Evolutionary conservation across 495 filamentous ascomycete genomes (phyloP), one percentile per base, ranked within the genome.

Genomic region (Astrothelium subdiscretum): DNA sequence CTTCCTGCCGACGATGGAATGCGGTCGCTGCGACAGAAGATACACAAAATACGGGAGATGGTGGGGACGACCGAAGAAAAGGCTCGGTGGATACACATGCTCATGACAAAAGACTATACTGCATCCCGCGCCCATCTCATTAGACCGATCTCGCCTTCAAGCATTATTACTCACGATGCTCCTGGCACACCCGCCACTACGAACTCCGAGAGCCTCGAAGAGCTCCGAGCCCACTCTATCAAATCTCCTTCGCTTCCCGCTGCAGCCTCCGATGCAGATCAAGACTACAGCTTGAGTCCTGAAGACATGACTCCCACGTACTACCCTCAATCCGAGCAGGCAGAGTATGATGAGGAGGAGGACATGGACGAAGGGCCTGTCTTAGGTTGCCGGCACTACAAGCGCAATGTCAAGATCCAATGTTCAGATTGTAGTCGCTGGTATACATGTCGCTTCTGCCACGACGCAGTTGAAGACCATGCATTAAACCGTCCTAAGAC

Each of bases 391-490:
- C 78, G 84, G 67, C 94, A 99, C 78, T 99, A 99, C 68, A 87
- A 89, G 66, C 84, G 95, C 66, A 96, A 97, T 70, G 91, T 97
- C 71, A 97, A 97, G 70, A 71, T 97, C 32, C 90, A 97, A 75
- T 99, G 94, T 74, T 87, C 81, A 42, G 83, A 87, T 44, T 99
- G 94, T 76, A 84, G 85, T 67, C 84, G 80, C 65, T 99, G 95
- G 95, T 92, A 96, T 67, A 90, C 95, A 0, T 99, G 94, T 68
- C 87, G 94, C 24, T 87, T 96, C 71, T 99, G 94, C 71, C 94
- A 99, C 71, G 92, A 99, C 67, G 85, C 84, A 48, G 81, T 80
- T 26, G 89, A 97, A 71, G 86, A 91, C 68, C 94, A 98, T 75
- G 78, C 75, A 67, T 78, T 99, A 61, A 82, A 87, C 68, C 85